Conservation (phyloP, 2,329 filamentous ascomycete genomes). For the Beauveria caledonica region DNA sequence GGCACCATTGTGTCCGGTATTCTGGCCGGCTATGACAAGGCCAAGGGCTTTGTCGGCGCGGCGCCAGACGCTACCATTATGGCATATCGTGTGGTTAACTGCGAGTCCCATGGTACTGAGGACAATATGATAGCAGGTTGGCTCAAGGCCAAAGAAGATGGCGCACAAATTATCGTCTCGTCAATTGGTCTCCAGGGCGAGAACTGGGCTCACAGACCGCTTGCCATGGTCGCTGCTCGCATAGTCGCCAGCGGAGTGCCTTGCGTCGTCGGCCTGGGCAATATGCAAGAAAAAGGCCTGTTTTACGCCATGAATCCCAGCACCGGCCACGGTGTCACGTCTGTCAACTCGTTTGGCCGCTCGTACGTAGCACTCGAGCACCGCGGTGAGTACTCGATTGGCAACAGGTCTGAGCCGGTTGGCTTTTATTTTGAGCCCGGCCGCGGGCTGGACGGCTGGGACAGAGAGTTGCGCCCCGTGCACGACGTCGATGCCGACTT, state of each 20-base stretch:
- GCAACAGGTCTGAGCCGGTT: not conserved
- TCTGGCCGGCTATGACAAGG: not conserved
- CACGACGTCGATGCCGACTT: not conserved
- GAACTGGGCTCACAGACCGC: not conserved
- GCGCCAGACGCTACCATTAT: not conserved
- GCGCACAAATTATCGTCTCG: slow-evolving; percentile 8
- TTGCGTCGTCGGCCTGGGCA: slow-evolving; percentile 1
- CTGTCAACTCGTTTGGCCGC: slow-evolving; percentile 7
- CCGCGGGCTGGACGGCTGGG: not conserved
- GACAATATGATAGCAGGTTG: slow-evolving; percentile 11
- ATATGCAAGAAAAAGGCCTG: not conserved
- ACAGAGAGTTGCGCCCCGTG: not conserved
- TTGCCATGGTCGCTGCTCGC: not conserved
- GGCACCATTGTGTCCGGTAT: slow-evolving; percentile 11
- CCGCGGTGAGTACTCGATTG: not conserved
- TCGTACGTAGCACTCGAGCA: not conserved
- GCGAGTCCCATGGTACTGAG: not conserved
- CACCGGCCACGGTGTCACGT: slow-evolving; percentile 1
- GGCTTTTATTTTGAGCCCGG: not conserved
- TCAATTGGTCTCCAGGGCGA: not conserved
- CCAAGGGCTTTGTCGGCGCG: not conserved
- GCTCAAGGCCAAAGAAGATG: slow-evolving; percentile 6
- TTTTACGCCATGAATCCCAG: slow-evolving; percentile 3
- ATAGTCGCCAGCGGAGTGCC: slow-evolving; percentile 3
- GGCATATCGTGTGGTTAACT: not conserved